These are phyloP conservation scores for Xylaria sp. DNA, from an alignment of 2,329 filamentous ascomycete genomes.

Conservation along the genomic window DNA sequence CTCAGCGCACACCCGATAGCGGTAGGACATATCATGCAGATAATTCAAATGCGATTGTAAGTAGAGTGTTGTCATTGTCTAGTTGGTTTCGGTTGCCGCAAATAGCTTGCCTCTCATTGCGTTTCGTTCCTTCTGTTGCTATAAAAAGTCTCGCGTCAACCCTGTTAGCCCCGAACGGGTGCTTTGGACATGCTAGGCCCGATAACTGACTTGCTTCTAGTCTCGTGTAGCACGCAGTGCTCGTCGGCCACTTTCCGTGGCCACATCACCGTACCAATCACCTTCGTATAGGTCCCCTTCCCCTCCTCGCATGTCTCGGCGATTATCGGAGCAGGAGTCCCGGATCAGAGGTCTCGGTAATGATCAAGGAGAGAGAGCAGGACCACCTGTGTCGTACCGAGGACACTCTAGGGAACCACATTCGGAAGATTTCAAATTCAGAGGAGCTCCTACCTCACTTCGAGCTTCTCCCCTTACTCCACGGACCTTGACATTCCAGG, in stretches of 20 bases:
- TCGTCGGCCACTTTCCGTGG: conserved; percentile 65
- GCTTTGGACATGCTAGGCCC: background rate
- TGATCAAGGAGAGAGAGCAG: conserved; percentile 55
- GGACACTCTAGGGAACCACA: conserved; percentile 57
- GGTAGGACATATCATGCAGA: conserved; percentile 49
- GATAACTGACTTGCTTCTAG: conserved; percentile 51
- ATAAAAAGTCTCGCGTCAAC: background rate
- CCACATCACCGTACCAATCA: conserved; percentile 53
- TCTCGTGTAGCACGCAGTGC: conserved; percentile 61
- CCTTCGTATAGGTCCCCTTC: conserved; percentile 58
- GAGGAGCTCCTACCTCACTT: conserved; percentile 52
- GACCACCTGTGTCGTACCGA: conserved; percentile 60
- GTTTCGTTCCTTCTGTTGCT: conserved; percentile 4
- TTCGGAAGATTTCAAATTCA: conserved; percentile 52
- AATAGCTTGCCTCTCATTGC: conserved; percentile 17
- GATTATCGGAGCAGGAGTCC: conserved; percentile 67
- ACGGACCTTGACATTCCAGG: conserved; percentile 61
- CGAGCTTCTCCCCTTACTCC: conserved; percentile 62
- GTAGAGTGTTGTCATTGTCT: conserved; percentile 47
- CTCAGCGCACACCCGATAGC: conserved; percentile 53
- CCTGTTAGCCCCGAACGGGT: background rate
- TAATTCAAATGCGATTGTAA: conserved; percentile 59
- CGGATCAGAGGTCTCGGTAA: conserved; percentile 55
- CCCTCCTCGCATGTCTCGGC: conserved; percentile 62
- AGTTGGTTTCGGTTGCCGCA: conserved; percentile 26